These are phyloP conservation scores for Epichloe baconii DNA, from an alignment of 2,329 filamentous ascomycete genomes.

Conservation along the genomic window DNA sequence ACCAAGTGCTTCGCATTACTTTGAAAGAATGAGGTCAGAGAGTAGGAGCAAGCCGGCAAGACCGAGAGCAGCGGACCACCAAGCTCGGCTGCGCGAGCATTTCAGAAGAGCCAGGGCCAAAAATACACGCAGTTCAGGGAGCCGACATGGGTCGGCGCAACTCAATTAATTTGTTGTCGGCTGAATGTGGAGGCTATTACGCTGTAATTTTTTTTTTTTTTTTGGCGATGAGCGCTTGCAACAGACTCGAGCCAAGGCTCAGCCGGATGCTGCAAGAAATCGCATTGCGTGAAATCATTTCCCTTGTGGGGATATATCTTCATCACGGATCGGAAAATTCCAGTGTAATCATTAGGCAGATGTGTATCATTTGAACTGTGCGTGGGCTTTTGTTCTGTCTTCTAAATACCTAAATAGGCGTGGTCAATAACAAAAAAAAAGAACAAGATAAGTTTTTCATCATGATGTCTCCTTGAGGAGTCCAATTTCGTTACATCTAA, in stretches of 20 bases:
- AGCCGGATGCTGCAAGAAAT: not conserved
- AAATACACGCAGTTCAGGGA: slow-evolving; percentile 6
- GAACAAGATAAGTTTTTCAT: not conserved
- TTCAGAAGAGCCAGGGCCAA: slow-evolving; percentile 13
- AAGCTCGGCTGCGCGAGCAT: slow-evolving; percentile 14
- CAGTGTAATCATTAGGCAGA: not conserved
- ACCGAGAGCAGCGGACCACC: slow-evolving; percentile 10
- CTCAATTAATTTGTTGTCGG: not conserved
- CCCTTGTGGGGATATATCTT: not conserved
- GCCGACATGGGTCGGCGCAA: not conserved
- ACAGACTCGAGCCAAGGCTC: not conserved
- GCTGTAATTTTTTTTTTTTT: too few species aligned
- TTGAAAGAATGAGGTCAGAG: slow-evolving; percentile 9
- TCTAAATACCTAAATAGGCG: not conserved
- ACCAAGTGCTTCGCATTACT: slow-evolving; percentile 13
- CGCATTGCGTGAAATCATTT: not conserved
- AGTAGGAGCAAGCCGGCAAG: slow-evolving; percentile 5
- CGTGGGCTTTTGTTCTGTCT: slow-evolving; percentile 13
- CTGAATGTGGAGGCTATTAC: too few species aligned
- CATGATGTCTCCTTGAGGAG: slow-evolving; percentile 6
- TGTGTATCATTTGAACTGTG: slow-evolving; percentile 14
- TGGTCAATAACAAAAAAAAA: not conserved
- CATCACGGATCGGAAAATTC: not conserved
- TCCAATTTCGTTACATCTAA: slow-evolving; percentile 6
- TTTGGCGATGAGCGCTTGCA: not conserved